These are phyloP conservation scores for Lactarius indigo DNA, from an alignment of 768 basidiomycete species.

Conservation along the genomic window DNA sequence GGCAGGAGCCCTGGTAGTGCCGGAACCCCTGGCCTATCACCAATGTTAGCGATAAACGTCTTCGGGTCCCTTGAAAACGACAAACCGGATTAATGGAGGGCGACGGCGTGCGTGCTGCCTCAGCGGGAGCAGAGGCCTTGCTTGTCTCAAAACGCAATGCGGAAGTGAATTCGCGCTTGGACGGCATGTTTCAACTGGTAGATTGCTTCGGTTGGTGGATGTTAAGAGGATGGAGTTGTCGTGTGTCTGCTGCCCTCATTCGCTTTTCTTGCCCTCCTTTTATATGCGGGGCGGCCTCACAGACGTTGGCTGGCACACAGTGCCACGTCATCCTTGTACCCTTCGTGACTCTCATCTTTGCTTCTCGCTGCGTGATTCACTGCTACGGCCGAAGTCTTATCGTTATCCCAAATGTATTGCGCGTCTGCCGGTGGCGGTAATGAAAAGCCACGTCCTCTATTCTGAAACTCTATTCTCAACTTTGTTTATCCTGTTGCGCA, in stretches of 20 bases:
- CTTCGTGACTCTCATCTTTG: neutral
- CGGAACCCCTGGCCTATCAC: neutral
- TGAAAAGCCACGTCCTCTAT: neutral
- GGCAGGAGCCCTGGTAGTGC: too few relatives aligned
- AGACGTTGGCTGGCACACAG: neutral
- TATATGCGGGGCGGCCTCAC: slow-evolving; percentile 2
- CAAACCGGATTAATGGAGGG: slow-evolving; percentile 5
- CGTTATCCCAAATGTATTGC: neutral
- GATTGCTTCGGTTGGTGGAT: slow-evolving; percentile 1
- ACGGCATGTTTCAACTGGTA: slow-evolving; percentile 8
- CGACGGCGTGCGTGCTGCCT: neutral
- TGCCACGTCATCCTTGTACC: neutral
- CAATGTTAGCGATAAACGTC: neutral
- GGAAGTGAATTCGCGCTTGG: slow-evolving; percentile 8
- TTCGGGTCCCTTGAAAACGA: neutral
- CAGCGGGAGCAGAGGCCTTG: neutral
- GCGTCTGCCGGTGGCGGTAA: neutral
- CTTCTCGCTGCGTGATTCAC: neutral
- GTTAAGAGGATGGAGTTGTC: neutral
- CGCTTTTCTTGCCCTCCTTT: neutral
- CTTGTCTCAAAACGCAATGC: neutral
- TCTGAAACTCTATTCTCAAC: slow-evolving; percentile 6
- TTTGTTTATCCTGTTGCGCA: neutral
- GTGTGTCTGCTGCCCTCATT: neutral
- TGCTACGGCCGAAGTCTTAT: neutral